Evolutionary conservation across 2,329 filamentous ascomycete species (phyloP).

Genomic region (Grosmannia penicillata): DNA sequence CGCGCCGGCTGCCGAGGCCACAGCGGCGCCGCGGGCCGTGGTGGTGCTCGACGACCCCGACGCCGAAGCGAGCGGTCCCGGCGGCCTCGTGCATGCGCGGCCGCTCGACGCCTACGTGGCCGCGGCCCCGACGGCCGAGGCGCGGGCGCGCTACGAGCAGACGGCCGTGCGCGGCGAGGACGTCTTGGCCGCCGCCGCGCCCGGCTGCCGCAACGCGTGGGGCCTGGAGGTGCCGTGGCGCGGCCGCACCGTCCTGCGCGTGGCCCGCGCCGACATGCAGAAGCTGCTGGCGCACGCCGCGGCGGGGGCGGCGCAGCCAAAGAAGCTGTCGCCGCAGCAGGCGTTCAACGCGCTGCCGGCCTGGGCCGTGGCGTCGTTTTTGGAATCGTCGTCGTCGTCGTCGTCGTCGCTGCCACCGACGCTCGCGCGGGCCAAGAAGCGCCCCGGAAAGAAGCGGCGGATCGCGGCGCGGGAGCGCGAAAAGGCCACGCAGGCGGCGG

Average conservation of each 20-base stretch:
- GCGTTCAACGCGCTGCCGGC: conserved; percentile 6
- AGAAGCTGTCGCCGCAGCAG: background rate
- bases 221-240: conserved; percentile 47
- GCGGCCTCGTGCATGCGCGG: conserved; percentile 23
- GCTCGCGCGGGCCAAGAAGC: conserved; percentile 18
- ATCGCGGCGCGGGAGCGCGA: conserved; percentile 33
- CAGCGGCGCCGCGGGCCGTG: conserved; percentile 9
- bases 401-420: background rate
- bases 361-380: conserved; percentile 1
- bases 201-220: conserved; percentile 31
- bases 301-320: background rate
- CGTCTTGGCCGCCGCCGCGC: conserved; percentile 21
- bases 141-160: conserved; percentile 24
- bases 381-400: background rate
- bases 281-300: conserved; percentile 8
- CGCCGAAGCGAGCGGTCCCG: conserved; percentile 20
- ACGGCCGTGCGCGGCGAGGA: conserved; percentile 38
- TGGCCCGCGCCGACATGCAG: conserved; percentile 12
- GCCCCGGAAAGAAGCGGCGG: conserved; percentile 44
- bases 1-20: background rate
- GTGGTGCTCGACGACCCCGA: conserved; percentile 33
- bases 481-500: conserved; percentile 25
- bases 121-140: conserved; percentile 19
- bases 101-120: conserved; percentile 36
- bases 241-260: conserved; percentile 26